Base-by-base conservation (phyloP, 2,329 filamentous ascomycete species). In the Alternaria dauci region DNA sequence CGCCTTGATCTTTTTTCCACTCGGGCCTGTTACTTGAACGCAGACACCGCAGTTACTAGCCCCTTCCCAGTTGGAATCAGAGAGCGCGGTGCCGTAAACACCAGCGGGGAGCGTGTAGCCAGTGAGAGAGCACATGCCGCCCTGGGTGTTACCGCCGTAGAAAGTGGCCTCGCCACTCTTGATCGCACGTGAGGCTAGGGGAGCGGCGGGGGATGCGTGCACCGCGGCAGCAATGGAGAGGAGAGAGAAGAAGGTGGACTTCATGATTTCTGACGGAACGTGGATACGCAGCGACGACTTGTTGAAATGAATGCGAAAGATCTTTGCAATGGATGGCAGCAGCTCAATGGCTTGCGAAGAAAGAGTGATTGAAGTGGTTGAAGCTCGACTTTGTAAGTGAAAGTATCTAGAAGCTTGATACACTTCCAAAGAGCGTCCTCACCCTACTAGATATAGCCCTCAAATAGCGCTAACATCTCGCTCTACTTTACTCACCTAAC, bases 81-180 rank as follows among this genome's bases (percentile, higher is more conserved):
- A 87, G 51, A 88, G 82, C 2, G 89, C 89, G 9, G 87, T 88
- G 56, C 89, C 89, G 68, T 81, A 86, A 57, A 90, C 76, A 12
- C 81, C 80, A 11, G 83, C 80, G 7, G 88, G 88, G 26, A 91
- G 79, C 3, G 83, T 88, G 79, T 89, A 90, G 52, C 83, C 85
- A 8, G 81, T 80, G 81, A 91, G 90, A 12, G 85, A 87, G 77
- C 89, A 91, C 59, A 82, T 83, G 62, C 89, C 89, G 39, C 88
- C 88, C 5, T 77, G 74, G 2, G 87, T 72, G 71, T 79, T 78
- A 8, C 76, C 76, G 32, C 73, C 75, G 56, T 79, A 79, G 67
- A 71, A 77, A 8, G 76, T 78, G n/a, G 76, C 77, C 26, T 73
- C 58, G 26, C 77, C 77, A 8, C 47, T 43, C 36, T 70, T 70